Conservation (phyloP, 768 basidiomycete species). For the Phylloporus sp. region DNA sequence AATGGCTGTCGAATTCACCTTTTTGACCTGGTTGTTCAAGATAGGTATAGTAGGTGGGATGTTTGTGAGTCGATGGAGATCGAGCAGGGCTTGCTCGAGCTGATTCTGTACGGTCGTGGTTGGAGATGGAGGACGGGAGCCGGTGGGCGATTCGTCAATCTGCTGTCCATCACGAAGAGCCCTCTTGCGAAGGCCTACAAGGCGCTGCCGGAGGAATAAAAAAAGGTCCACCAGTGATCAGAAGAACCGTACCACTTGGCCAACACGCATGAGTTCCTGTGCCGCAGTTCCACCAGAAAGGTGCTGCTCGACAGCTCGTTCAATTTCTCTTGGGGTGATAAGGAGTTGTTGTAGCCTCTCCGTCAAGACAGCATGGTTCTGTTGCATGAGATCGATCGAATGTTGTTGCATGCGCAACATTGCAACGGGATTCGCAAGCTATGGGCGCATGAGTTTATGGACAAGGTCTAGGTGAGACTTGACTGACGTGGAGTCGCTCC, state of each 20-base stretch:
- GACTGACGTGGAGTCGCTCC: conserved; percentile 39
- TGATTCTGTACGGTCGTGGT: conserved; percentile 30
- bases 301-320: conserved; percentile 37
- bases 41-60: conserved; percentile 49
- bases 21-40: conserved; percentile 49
- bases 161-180: conserved; percentile 15
- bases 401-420: conserved; percentile 28
- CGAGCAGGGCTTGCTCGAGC: conserved; percentile 42
- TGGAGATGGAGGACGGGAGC: conserved; percentile 23
- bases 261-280: conserved; percentile 45
- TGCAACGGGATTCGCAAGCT: conserved; percentile 22
- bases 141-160: conserved; percentile 20
- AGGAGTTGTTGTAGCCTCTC: conserved; percentile 40
- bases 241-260: conserved; percentile 40
- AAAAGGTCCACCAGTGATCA: neutral
- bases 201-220: conserved; percentile 17
- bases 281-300: conserved; percentile 39
- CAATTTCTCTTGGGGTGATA: conserved; percentile 34
- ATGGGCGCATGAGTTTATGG: neutral
- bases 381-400: conserved; percentile 23
- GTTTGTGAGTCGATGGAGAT: conserved; percentile 46
- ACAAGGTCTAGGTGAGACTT: neutral
- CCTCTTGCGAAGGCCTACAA: conserved; percentile 11
- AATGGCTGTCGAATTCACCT: conserved; percentile 31
- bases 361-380: conserved; percentile 30